A percentile compares a stretch with the other conserved stretches of the same genome.
phyloP scores from a whole-genome alignment of 192 early-diverging fungal species.

The Umbelopsis sp. region DNA sequence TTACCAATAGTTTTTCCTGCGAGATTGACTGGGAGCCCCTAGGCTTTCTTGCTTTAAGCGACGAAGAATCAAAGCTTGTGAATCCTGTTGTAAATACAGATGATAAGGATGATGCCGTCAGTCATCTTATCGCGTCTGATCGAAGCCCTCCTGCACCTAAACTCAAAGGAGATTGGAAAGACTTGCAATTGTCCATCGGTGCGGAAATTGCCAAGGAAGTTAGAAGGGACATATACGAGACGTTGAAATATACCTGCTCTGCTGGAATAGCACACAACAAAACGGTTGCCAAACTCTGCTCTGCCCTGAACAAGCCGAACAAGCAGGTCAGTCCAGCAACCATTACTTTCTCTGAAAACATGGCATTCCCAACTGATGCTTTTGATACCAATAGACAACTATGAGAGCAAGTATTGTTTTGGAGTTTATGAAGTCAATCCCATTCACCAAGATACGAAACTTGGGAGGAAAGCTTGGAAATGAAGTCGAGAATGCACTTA shows the following conservation, averaged over 20 bases:
- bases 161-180: constrained; percentile 55
- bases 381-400: constrained; percentile 57
- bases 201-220: constrained; percentile 70
- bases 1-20: neutral
- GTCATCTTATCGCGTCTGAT: constrained; percentile 9
- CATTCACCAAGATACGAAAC: constrained; percentile 78
- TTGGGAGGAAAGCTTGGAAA: constrained; percentile 87
- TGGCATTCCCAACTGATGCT: neutral
- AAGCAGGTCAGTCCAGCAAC: constrained; percentile 57
- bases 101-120: neutral
- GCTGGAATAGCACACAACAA: constrained; percentile 87
- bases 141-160: neutral
- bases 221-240: constrained; percentile 59
- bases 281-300: constrained; percentile 83
- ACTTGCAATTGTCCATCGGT: constrained; percentile 76
- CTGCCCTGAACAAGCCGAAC: constrained; percentile 83
- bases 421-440: constrained; percentile 62
- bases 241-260: constrained; percentile 81
- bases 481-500: constrained; percentile 64
- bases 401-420: constrained; percentile 58
- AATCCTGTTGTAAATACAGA: neutral
- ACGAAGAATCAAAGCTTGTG: constrained; percentile 11
- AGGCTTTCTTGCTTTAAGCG: constrained; percentile 51
- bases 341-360: neutral
- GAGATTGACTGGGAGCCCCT: constrained; percentile 36